Evolutionary conservation across 768 basidiomycete species (phyloP).

Genomic region (Crucibulum laeve): DNA sequence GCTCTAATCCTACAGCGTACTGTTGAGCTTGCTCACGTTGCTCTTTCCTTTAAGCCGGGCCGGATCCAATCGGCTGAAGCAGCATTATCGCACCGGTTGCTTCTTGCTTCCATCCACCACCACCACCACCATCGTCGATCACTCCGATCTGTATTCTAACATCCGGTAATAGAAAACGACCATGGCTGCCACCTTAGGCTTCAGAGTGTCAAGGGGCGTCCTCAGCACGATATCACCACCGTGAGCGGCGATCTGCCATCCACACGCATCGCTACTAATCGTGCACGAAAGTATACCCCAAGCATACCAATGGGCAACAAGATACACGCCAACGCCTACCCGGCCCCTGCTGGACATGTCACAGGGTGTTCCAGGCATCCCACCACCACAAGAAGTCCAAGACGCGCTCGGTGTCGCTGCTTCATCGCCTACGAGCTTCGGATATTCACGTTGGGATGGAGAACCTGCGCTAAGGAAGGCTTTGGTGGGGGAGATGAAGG

Average conservation of each 20-base stretch:
- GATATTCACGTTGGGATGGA: constrained; percentile 60
- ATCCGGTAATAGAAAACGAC: no score
- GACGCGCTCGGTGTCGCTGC: constrained; percentile 41
- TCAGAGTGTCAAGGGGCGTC: constrained; percentile 35
- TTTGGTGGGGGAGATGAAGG: constrained; percentile 57
- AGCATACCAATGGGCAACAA: constrained; percentile 52
- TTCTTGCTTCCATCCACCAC: no score
- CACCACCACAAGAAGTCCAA: constrained; percentile 52
- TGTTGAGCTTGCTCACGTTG: no score
- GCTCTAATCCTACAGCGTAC: no score
- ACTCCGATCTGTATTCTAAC: no score
- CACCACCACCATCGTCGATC: no score
- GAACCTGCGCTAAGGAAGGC: constrained; percentile 46
- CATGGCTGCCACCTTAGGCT: constrained; percentile 13
- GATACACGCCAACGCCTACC: constrained; percentile 33
- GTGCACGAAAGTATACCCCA: constrained; percentile 41
- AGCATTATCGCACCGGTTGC: no score
- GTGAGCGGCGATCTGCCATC: constrained; percentile 26
- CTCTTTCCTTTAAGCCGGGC: no score
- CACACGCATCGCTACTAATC: background rate
- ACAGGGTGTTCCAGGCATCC: constrained; percentile 68
- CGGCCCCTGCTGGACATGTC: constrained; percentile 65
- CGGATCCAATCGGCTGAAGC: no score
- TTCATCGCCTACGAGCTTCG: constrained; percentile 37
- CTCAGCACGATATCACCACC: constrained; percentile 42